A percentile compares a stretch with the other conserved stretches of the same genome.
Conservation (phyloP, 2,329 filamentous ascomycete genomes). For the Alternaria burnsii region DNA sequence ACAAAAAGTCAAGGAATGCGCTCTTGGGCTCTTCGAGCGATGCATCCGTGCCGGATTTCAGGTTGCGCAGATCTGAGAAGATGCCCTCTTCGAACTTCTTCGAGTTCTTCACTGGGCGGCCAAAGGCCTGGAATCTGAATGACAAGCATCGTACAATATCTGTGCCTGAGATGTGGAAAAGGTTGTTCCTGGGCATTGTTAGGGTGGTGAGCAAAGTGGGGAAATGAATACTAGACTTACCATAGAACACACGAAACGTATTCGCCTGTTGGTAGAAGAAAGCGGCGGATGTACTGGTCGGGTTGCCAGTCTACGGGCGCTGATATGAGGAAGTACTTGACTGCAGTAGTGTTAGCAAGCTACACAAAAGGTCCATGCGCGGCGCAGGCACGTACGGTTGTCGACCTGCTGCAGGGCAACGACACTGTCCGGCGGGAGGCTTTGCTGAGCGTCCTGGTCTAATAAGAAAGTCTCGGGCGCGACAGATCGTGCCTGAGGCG, state of each 20-base stretch:
- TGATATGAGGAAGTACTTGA: constrained; percentile 99
- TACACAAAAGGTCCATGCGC: constrained; percentile 20
- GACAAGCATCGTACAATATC: constrained; percentile 98
- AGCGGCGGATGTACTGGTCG: constrained; percentile 95
- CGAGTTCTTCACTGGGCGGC: constrained; percentile 97
- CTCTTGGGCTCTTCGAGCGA: constrained; percentile 99
- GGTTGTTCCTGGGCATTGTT: constrained; percentile 77
- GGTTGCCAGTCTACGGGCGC: constrained; percentile 97
- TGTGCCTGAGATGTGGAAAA: constrained; percentile 98
- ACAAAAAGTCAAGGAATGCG: constrained; percentile 96
- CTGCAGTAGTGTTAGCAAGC: constrained; percentile 60
- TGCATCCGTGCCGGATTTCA: constrained; percentile 97
- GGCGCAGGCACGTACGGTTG: constrained; percentile 73
- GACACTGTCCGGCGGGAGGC: constrained; percentile 93
- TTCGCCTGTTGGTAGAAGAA: constrained; percentile 94
- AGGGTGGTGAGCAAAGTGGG: constrained; percentile 20
- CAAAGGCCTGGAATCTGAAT: constrained; percentile 98
- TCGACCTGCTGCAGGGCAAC: constrained; percentile 98
- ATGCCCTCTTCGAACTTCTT: constrained; percentile 99
- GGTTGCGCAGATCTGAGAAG: constrained; percentile 96
- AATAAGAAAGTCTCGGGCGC: constrained; percentile 99
- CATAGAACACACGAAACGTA: constrained; percentile 98
- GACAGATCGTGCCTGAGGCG: constrained; percentile 71
- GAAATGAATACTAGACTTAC: constrained; percentile 53
- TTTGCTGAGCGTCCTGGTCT: constrained; percentile 95